Evolutionary conservation across 441 rosid species (phyloP).

Genomic region (Corymbia calophylla): DNA sequence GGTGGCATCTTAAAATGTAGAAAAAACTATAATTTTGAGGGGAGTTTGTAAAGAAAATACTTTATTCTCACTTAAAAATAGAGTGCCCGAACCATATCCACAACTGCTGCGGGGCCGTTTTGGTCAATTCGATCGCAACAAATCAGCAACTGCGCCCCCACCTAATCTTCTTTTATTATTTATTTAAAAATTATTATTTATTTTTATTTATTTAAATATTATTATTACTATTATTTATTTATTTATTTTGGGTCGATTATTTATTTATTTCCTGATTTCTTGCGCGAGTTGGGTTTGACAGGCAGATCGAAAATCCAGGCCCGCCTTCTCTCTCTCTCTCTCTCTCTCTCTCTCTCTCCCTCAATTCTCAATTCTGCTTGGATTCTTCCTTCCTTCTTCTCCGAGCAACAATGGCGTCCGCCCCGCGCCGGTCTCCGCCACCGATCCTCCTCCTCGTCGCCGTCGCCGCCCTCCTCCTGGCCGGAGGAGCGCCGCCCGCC

Average conservation of each 20-base stretch:
- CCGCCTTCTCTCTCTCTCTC: not conserved
- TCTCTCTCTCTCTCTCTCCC: not conserved
- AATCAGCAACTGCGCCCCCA: not conserved
- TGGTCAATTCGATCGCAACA: not conserved
- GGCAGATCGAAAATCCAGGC: not conserved
- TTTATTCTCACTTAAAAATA: not conserved
- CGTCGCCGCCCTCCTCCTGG: slow-evolving; percentile 10
- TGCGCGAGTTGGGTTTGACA: not conserved
- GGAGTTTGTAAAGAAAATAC: not conserved
- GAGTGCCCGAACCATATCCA: not conserved
- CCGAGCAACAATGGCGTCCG: not conserved
- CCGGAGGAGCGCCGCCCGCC: slow-evolving; percentile 10
- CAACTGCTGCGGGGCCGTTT: not conserved
- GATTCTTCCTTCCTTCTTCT: not conserved
- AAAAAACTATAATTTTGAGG: not conserved
- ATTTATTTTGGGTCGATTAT: not conserved
- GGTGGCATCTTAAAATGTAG: not conserved
- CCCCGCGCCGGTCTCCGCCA: not conserved
- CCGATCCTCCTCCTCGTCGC: slow-evolving; percentile 9
- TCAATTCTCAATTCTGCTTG: not conserved
- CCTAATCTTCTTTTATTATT: not conserved
- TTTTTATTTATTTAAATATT: too few species aligned
- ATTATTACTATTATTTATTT: too few species aligned
- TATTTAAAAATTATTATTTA: accelerated
- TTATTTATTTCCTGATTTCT: not conserved